phyloP scores from a whole-genome alignment of 2,329 filamentous ascomycete genomes.

The Coleophoma cylindrospora region DNA sequence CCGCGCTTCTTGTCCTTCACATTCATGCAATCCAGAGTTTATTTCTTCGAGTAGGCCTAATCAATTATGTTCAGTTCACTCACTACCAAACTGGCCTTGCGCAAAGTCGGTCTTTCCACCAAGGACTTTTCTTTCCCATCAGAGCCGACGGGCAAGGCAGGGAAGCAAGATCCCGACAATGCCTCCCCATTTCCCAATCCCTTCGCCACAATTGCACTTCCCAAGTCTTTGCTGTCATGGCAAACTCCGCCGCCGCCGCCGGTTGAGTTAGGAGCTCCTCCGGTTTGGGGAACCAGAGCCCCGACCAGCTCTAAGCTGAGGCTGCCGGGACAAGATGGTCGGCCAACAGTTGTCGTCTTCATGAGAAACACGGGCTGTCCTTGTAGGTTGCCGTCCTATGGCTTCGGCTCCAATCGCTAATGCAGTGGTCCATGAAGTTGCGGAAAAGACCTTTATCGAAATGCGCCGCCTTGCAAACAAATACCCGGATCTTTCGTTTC shows the following conservation, averaged over 20 bases:
- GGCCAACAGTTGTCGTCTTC: constrained; percentile 60
- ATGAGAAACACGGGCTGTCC: constrained; percentile 70
- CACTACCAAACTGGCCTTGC: constrained; percentile 24
- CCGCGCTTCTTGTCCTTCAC: neutral
- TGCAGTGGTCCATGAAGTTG: constrained; percentile 39
- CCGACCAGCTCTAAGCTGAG: constrained; percentile 15
- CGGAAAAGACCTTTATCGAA: constrained; percentile 59
- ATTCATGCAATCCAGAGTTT: neutral
- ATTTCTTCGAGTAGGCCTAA: neutral
- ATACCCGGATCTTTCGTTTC: constrained; percentile 47
- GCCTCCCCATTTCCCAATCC: constrained; percentile 19
- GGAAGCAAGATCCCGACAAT: constrained; percentile 10
- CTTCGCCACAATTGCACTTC: constrained; percentile 21
- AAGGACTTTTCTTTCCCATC: constrained; percentile 14
- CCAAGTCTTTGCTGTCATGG: constrained; percentile 22
- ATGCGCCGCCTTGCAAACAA: constrained; percentile 48
- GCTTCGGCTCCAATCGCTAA: too few species aligned
- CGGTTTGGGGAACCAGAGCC: constrained; percentile 17
- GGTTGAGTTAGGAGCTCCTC: constrained; percentile 17
- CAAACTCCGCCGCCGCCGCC: constrained; percentile 20
- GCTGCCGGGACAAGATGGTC: constrained; percentile 42
- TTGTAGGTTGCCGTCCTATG: constrained; percentile 43
- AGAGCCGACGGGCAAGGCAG: constrained; percentile 2
- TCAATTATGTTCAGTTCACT: constrained; percentile 23
- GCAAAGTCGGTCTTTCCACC: constrained; percentile 24